Base-by-base conservation (phyloP, 192 early-diverging fungal species). In the Obelidium mucronatum region DNA sequence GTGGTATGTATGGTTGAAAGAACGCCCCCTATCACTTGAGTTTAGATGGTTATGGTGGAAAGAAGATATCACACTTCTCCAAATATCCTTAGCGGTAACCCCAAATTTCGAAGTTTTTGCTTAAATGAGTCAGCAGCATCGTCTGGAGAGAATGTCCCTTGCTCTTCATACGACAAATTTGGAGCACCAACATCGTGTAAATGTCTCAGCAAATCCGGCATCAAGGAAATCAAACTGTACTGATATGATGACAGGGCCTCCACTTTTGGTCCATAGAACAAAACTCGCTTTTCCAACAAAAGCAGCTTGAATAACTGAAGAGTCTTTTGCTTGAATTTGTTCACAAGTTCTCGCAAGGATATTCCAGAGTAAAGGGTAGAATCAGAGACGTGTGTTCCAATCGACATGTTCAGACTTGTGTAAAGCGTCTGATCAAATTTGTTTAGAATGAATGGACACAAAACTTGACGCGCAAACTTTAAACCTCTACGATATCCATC, bases 241-340 rank as follows among this genome's bases (percentile, higher is more conserved):
- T 94, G 92, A 76, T 92, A 93, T 6, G 91, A 90, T 54, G 91
- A 93, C 13, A 94, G 75, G 34, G 84, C 81, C 67, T 94, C 93
- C 3, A 94, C 93, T 53, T 90, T 90, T 42, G 91, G 90, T n/a
- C 93, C 93, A 82, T 92, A 94, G 78, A 94, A 94, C 55, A 94
- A 73, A 52, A 94, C 90, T 79, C 90, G 80, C 68, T 92, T 94
- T 64, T 92, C 92, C 31, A 94, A 78, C 11, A 94, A 71, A 28
- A 94, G 60, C n/a, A 94, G 77, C 70, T 94, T 94, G n/a, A 92
- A 76, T 2, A 94, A 80, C 33, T 89, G 87, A 56, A 94, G 74
- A 15, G 93, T 91, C 66, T 94, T 94, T 67, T 86, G 88, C 73
- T 87, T 91, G 81, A 93, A 94, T 65, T 87, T 90, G 76, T 87